Percentiles rank a stretch among this genome's conserved stretches.
phyloP scores from a whole-genome alignment of 1,284 basidiomycete genomes.

The Leccinum huronense region DNA sequence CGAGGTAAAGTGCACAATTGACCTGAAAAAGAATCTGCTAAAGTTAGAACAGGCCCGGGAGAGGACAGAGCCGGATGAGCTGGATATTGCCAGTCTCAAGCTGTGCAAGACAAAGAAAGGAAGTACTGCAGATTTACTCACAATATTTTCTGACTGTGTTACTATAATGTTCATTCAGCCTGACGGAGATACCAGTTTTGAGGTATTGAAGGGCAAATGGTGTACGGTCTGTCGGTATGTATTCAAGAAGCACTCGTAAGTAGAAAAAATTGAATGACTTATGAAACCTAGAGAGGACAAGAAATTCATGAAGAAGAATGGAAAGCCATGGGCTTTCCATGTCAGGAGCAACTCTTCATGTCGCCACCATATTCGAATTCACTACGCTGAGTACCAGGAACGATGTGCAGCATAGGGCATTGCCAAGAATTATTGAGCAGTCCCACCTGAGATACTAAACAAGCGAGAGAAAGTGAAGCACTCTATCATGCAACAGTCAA shows the following conservation, averaged over 20 bases:
- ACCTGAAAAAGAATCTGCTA: too few species aligned
- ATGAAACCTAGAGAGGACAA: background rate
- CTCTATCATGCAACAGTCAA: background rate
- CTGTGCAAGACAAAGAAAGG: background rate
- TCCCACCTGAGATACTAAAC: background rate
- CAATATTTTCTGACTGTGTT: background rate
- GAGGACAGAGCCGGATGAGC: background rate
- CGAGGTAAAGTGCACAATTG: too few species aligned
- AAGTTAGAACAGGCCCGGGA: background rate
- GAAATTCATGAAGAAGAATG: background rate
- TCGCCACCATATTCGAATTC: background rate
- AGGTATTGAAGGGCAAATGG: background rate
- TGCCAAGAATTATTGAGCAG: background rate
- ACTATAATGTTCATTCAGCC: background rate
- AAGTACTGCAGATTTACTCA: background rate
- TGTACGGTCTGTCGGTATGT: background rate
- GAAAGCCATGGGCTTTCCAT: background rate
- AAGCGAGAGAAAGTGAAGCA: background rate
- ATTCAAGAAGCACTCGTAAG: background rate
- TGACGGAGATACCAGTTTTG: background rate
- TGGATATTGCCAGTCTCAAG: background rate
- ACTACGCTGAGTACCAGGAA: background rate
- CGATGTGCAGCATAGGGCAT: background rate
- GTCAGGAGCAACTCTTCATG: background rate
- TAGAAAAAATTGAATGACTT: background rate